phyloP scores from a whole-genome alignment of 179 eudicot genomes.

The Drosera spatulata region DNA sequence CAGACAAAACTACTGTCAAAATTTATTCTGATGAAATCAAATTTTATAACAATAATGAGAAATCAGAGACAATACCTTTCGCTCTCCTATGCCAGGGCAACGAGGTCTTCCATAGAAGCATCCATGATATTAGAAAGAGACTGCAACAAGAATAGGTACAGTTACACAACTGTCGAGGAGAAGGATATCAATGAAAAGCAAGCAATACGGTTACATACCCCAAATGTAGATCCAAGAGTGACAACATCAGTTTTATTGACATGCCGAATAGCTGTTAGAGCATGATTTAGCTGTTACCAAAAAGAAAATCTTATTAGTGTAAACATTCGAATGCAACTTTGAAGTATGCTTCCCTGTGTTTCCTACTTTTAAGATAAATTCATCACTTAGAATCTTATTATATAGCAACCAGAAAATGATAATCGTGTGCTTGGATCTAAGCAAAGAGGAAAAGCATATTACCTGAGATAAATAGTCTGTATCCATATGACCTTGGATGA shows the following conservation, averaged over 20 bases:
- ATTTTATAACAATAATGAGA: not conserved
- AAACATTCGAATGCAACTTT: no score
- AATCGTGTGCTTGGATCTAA: no score
- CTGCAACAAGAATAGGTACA: constrained; percentile 21
- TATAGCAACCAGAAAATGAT: not conserved
- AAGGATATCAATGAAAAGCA: not conserved
- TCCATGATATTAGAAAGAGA: constrained; percentile 88
- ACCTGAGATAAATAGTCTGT: constrained; percentile 83
- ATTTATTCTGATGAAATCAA: not conserved
- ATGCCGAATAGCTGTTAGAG: no score
- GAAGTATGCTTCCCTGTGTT: no score
- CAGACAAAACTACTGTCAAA: not conserved
- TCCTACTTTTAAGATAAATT: not conserved
- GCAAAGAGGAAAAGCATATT: constrained; percentile 1
- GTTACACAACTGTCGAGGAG: not conserved
- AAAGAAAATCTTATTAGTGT: no score
- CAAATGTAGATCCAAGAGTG: constrained; percentile 94
- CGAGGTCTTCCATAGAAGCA: constrained; percentile 97
- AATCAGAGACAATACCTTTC: constrained; percentile 45
- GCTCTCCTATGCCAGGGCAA: constrained; percentile 96
- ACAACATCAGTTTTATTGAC: constrained; percentile 84
- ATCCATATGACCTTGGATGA: constrained; percentile 90
- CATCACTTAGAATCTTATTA: not conserved
- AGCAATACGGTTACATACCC: constrained; percentile 35
- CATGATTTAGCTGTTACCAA: no score